These are phyloP conservation scores for Aspergillus awamori DNA, from an alignment of 2,329 filamentous ascomycete species.

Conservation along the genomic window DNA sequence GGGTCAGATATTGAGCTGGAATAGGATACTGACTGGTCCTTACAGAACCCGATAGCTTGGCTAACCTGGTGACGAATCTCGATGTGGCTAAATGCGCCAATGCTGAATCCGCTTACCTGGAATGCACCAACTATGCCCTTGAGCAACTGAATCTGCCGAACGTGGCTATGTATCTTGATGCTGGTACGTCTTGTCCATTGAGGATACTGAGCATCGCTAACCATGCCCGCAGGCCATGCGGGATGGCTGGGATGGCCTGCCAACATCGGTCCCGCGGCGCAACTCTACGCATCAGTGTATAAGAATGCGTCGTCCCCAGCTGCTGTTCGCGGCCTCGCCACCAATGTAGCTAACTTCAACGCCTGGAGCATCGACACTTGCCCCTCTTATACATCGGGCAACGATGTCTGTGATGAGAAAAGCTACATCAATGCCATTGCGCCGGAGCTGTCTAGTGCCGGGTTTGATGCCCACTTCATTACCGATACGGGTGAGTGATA, in stretches of 20 bases:
- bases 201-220: neutral
- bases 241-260: slow-evolving; percentile 67
- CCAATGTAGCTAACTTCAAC: slow-evolving; percentile 64
- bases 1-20: neutral
- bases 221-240: slow-evolving; percentile 49
- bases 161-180: slow-evolving; percentile 66
- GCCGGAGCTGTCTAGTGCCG: slow-evolving; percentile 50
- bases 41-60: slow-evolving; percentile 64
- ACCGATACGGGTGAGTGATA: slow-evolving; percentile 51
- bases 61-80: slow-evolving; percentile 65
- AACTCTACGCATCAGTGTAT: slow-evolving; percentile 53
- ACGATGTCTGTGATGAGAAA: slow-evolving; percentile 58
- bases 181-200: slow-evolving; percentile 40
- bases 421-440: slow-evolving; percentile 55
- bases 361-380: slow-evolving; percentile 52
- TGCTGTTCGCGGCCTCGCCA: slow-evolving; percentile 56
- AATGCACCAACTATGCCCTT: slow-evolving; percentile 60
- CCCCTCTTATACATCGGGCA: slow-evolving; percentile 48
- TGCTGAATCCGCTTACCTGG: slow-evolving; percentile 58
- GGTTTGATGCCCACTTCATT: slow-evolving; percentile 60
- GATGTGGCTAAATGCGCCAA: slow-evolving; percentile 57
- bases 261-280: slow-evolving; percentile 57
- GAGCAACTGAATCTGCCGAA: slow-evolving; percentile 61
- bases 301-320: slow-evolving; percentile 51
- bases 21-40: slow-evolving; percentile 32